Conservation (phyloP, 495 filamentous ascomycete species). For the Neurospora terricola region DNA sequence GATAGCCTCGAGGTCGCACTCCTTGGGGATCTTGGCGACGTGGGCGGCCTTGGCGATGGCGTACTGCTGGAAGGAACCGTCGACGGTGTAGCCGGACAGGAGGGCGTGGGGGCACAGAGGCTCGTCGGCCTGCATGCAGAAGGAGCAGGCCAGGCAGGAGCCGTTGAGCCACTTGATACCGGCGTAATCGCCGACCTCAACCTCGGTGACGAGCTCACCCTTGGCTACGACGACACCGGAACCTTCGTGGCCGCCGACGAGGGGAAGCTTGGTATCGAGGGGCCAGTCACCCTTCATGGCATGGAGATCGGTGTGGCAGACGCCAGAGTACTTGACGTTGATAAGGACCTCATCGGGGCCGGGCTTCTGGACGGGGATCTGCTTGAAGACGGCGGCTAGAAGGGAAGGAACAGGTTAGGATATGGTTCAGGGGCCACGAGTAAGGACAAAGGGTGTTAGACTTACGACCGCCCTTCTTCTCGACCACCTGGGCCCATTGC, state of each 20-base stretch:
- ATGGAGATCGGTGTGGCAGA: slow-evolving; percentile 86
- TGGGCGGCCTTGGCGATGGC: slow-evolving; percentile 76
- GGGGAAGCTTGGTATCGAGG: slow-evolving; percentile 60
- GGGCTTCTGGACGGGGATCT: slow-evolving; percentile 69
- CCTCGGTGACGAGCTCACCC: slow-evolving; percentile 60
- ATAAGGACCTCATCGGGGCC: slow-evolving; percentile 81
- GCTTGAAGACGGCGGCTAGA: slow-evolving; percentile 60
- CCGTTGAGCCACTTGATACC: slow-evolving; percentile 92
- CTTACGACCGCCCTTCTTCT: slow-evolving; percentile 61
- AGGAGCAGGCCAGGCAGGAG: slow-evolving; percentile 65
- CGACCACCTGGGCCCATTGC: slow-evolving; percentile 83
- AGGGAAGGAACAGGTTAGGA: not conserved
- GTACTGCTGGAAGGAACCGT: slow-evolving; percentile 91
- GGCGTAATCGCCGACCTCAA: slow-evolving; percentile 70
- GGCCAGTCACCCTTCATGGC: slow-evolving; percentile 88
- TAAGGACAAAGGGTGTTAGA: not conserved
- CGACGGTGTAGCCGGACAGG: slow-evolving; percentile 83
- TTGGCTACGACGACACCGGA: slow-evolving; percentile 76
- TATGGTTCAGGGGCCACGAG: slow-evolving; percentile 5
- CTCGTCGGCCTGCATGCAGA: slow-evolving; percentile 61
- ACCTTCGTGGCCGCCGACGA: slow-evolving; percentile 94
- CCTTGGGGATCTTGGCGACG: slow-evolving; percentile 68
- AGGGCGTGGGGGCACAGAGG: slow-evolving; percentile 62
- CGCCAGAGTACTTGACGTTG: slow-evolving; percentile 86
- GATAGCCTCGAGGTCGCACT: slow-evolving; percentile 62